Percentiles rank a stretch among this genome's conserved stretches.
Evolutionary conservation across 2,329 filamentous ascomycete species (phyloP).

Genomic region (Xylaria polymorpha): DNA sequence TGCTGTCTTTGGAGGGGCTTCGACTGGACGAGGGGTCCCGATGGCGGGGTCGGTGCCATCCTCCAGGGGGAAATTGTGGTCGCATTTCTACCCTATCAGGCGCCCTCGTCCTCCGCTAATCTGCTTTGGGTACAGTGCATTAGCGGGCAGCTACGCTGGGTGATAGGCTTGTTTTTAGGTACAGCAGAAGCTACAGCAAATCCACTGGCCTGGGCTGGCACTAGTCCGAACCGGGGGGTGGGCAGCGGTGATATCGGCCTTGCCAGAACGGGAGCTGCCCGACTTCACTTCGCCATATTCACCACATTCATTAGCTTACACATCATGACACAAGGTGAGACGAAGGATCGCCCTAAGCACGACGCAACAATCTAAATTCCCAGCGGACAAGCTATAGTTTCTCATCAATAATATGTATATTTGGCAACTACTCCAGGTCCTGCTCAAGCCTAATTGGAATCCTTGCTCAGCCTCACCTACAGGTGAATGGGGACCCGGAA

Average conservation of each 20-base stretch:
- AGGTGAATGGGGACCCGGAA: background rate
- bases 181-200: constrained; percentile 15
- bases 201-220: constrained; percentile 13
- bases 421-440: background rate
- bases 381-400: too few species aligned
- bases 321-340: constrained; percentile 3
- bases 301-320: background rate
- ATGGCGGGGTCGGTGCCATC: constrained; percentile 36
- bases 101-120: constrained; percentile 5
- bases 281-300: background rate
- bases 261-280: constrained; percentile 37
- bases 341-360: constrained; percentile 2
- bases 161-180: background rate
- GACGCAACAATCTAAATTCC: background rate
- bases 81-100: constrained; percentile 25
- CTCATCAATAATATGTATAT: background rate
- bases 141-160: constrained; percentile 22
- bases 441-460: too few species aligned
- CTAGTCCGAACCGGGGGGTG: constrained; percentile 4
- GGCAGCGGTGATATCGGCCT: constrained; percentile 36
- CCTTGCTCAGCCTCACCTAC: background rate
- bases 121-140: constrained; percentile 21
- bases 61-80: constrained; percentile 27
- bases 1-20: constrained; percentile 25
- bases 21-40: constrained; percentile 22